Base-by-base conservation (phyloP, 257 asterid genomes). In the Coffea canephora region DNA sequence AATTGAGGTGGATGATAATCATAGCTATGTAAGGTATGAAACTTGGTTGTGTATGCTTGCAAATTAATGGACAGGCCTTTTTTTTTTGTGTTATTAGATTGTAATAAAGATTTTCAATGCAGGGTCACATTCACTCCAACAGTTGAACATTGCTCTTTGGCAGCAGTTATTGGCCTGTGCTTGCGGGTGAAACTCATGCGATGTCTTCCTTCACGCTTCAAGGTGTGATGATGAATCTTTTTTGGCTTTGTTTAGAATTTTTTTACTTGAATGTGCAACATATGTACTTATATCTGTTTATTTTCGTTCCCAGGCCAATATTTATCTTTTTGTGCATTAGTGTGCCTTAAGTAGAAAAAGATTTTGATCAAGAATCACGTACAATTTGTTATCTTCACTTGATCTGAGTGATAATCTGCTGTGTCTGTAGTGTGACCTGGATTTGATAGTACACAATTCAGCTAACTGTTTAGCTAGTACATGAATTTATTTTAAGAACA, bases 81-180 rank as follows among this genome's bases (percentile, higher is more conserved):
- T 25, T 43, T 12, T 43, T 12, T 71, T 81, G 81, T n/a, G 48
- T 78, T 67, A 27, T 74, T 85, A 85, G 78, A 75, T 61, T 65
- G 50, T 75, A 55, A 69, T 1, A 23, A 25, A 21, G 3, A 34
- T 81, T 66, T 16, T 80, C 3, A 25, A 69, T 78, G 82, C 89
- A 93, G 98, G 93, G 90, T 95, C 77, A 92, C 99, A 73, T 95
- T 95, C 83, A 95, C 96, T 71, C 99, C 99, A 19, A 95, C 99
- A 0, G 99, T 95, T 46, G 98, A 95, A 83, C 97, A 95, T 85
- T 95, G 99, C 86, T 93, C 97, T 86, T 86, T 95, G 98, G 97
- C 94, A 8, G 89, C 98, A 65, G 88, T 90, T 48, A 95, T 95
- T 78, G 99, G 98, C 81, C 84, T 95, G 77, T 95, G 97, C 89